These are phyloP conservation scores for Lathyrus sativus DNA, from an alignment of 306 rosid species.

Conservation along the genomic window DNA sequence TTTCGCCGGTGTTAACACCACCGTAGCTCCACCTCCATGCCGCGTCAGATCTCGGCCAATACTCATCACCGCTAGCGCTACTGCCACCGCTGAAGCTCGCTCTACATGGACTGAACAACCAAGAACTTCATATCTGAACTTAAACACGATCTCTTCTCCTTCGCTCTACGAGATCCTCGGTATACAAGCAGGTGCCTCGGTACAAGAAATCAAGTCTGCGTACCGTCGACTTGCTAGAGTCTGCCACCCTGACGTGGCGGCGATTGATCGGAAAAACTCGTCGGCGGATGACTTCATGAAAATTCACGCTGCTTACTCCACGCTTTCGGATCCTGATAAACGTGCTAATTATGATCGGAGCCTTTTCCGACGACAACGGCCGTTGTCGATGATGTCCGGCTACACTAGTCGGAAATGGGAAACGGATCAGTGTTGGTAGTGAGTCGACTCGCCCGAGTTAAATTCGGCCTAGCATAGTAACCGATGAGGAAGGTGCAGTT, in stretches of 20 bases:
- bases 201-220: conserved; percentile 79
- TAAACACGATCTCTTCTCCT: conserved; percentile 4
- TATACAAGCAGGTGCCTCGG: conserved; percentile 64
- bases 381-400: conserved; percentile 56
- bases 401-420: conserved; percentile 83
- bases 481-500: conserved; percentile 26
- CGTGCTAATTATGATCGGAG: conserved; percentile 83
- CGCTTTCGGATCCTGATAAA: conserved; percentile 78
- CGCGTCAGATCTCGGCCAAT: conserved; percentile 29
- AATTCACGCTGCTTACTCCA: conserved; percentile 84
- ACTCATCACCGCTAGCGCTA: conserved; percentile 37
- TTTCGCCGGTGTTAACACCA: conserved; percentile 16
- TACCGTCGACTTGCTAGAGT: conserved; percentile 76
- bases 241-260: conserved; percentile 88
- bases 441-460: conserved; percentile 45
- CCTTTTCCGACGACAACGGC: conserved; percentile 50
- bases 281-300: conserved; percentile 76
- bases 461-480: not conserved
- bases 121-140: conserved; percentile 42
- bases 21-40: conserved; percentile 7
- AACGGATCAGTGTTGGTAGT: conserved; percentile 98
- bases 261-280: conserved; percentile 54
- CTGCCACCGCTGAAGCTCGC: conserved; percentile 47
- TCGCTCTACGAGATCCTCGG: conserved; percentile 83
- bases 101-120: conserved; percentile 49